Percentiles rank a stretch among this genome's conserved stretches.
These are phyloP conservation scores for Penicillium digitatum DNA, from an alignment of 2,329 filamentous ascomycete genomes.

Conservation along the genomic window DNA sequence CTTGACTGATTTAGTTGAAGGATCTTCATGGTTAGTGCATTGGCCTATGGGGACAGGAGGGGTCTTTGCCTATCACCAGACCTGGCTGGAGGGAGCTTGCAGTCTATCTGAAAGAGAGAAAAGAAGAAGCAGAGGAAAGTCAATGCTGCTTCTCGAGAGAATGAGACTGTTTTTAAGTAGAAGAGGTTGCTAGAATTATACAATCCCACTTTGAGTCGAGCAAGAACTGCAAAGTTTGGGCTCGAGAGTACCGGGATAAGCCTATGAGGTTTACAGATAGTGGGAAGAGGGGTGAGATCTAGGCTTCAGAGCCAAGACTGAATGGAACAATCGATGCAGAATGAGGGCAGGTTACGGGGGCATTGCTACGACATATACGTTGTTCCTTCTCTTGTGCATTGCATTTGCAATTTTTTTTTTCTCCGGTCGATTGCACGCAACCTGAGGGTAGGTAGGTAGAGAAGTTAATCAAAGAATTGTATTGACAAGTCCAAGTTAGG, in stretches of 20 bases:
- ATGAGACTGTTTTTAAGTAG: too few species aligned
- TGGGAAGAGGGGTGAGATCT: conserved; percentile 3
- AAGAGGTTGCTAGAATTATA: background rate
- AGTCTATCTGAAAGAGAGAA: background rate
- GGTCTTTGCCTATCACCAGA: too few species aligned
- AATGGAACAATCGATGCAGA: conserved; percentile 18
- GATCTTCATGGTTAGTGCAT: background rate
- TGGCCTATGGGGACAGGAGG: background rate
- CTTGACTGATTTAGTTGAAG: background rate
- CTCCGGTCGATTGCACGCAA: background rate
- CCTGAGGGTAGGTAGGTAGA: background rate
- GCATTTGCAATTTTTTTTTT: background rate
- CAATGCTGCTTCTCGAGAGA: background rate
- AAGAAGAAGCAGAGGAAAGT: background rate
- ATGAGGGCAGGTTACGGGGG: background rate
- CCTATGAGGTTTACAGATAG: background rate
- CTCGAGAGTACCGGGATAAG: background rate
- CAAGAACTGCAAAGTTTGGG: background rate
- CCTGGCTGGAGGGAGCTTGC: background rate
- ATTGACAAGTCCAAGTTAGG: too few species aligned
- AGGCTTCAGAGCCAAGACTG: conserved; percentile 17
- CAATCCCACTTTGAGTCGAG: background rate
- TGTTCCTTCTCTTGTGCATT: background rate
- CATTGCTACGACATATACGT: background rate
- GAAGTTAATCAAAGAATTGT: too few species aligned